These are phyloP conservation scores for Phytophthora lateralis DNA, from an alignment of 352 stramenopile genomes.

Conservation along the genomic window DNA sequence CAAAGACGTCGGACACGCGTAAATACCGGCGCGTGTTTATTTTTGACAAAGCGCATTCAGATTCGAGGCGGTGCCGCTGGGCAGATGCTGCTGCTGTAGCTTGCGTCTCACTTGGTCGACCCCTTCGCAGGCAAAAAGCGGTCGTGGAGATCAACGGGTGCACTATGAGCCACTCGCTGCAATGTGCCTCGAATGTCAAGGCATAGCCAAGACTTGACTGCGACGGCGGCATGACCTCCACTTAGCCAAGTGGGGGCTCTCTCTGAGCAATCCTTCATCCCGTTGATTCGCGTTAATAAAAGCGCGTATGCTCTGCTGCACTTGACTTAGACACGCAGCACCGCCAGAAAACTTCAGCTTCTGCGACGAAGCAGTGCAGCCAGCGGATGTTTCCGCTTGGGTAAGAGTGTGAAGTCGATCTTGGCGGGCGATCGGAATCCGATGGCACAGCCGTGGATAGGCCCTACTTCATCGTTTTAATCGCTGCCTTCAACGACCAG, in stretches of 20 bases:
- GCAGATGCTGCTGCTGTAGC: background rate
- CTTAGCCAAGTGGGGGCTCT: background rate
- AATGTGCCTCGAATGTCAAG: no score
- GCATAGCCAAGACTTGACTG: no score
- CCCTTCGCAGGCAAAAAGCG: no score
- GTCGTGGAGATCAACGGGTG: no score
- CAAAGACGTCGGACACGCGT: background rate
- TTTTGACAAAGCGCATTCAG: background rate
- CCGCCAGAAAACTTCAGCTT: constrained; percentile 31
- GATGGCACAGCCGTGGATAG: constrained; percentile 2
- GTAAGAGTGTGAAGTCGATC: background rate
- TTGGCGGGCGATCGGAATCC: background rate
- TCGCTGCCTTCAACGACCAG: background rate
- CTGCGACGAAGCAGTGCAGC: constrained; percentile 12
- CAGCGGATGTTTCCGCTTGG: background rate
- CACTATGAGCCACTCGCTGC: no score
- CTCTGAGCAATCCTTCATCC: background rate
- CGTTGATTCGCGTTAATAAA: no score
- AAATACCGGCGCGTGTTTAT: constrained; percentile 2
- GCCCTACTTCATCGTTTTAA: constrained; percentile 1
- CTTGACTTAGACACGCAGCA: constrained; percentile 25
- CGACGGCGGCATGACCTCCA: no score
- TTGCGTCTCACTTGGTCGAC: background rate
- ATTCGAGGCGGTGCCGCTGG: background rate
- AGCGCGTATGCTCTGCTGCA: background rate